Conservation (phyloP, 768 basidiomycete genomes). For the Asterophora lycoperdoides region DNA sequence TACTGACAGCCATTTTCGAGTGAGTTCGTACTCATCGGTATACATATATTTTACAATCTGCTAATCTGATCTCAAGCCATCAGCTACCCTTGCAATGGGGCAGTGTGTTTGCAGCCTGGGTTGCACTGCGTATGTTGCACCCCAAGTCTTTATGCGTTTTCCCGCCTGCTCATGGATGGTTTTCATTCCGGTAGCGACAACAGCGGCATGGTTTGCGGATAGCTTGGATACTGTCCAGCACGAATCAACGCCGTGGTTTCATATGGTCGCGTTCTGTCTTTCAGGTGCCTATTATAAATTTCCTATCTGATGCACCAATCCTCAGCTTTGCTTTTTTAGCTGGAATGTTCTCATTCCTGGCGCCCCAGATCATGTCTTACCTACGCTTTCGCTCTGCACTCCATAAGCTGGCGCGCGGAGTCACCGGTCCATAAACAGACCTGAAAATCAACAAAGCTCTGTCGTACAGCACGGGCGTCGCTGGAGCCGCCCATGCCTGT, state of each 20-base stretch:
- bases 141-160: not conserved
- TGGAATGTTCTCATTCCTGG: constrained; percentile 12
- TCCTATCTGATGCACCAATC: not conserved
- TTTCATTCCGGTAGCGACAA: not conserved
- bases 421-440: constrained; percentile 7
- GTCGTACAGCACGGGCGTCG: constrained; percentile 2
- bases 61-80: not conserved
- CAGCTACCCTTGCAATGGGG: constrained; percentile 9
- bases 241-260: constrained; percentile 9
- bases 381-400: constrained; percentile 7
- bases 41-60: too few species aligned
- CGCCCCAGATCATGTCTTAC: constrained; percentile 5
- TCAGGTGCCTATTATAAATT: not conserved
- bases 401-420: constrained; percentile 6
- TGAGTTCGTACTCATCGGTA: not conserved
- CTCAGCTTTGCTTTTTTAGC: not conserved
- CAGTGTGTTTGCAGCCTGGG: constrained; percentile 5
- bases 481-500: constrained; percentile 7
- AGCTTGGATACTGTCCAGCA: not conserved
- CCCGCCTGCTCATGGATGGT: not conserved
- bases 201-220: constrained; percentile 4
- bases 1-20: constrained; percentile 9
- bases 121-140: constrained; percentile 2
- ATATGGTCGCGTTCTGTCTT: constrained; percentile 6
- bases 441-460: constrained; percentile 7